phyloP scores from a whole-genome alignment of 2,329 filamentous ascomycete species.

The Raffaelea albimanens region DNA sequence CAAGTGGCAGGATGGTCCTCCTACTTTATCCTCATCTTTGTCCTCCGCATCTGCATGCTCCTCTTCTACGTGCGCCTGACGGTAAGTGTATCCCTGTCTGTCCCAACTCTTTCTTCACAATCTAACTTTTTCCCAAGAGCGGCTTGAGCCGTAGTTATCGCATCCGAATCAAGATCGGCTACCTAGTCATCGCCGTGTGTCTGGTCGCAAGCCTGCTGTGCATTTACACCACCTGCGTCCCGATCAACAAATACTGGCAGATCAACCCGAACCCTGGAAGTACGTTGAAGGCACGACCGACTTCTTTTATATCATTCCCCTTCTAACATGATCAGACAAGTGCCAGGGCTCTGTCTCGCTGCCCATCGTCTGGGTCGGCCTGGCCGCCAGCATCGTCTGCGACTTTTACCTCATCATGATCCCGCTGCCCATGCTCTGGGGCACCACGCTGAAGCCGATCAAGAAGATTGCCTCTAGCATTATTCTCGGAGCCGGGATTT shows the following conservation, averaged over 20 bases:
- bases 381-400: constrained; percentile 38
- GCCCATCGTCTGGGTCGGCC: constrained; percentile 30
- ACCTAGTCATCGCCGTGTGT: neutral
- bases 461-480: constrained; percentile 25
- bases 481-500: constrained; percentile 24
- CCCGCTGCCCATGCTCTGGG: constrained; percentile 35
- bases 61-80: constrained; percentile 45
- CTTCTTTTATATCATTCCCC: neutral
- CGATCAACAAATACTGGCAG: constrained; percentile 12
- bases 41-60: constrained; percentile 43
- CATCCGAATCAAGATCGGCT: constrained; percentile 8
- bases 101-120: neutral
- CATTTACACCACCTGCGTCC: constrained; percentile 5
- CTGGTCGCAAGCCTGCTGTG: constrained; percentile 2
- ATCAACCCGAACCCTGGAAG: constrained; percentile 14
- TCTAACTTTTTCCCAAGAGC: neutral
- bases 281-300: neutral
- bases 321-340: constrained; percentile 33
- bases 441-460: constrained; percentile 18
- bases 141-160: constrained; percentile 4
- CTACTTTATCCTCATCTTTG: constrained; percentile 42
- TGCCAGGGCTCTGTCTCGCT: constrained; percentile 30
- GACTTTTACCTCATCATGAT: constrained; percentile 47
- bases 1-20: constrained; percentile 43
- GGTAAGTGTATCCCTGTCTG: constrained; percentile 11